Percentiles rank a stretch among this genome's conserved stretches.
These are phyloP conservation scores for Exophiala oligosperma DNA, from an alignment of 2,329 filamentous ascomycete species.

Conservation along the genomic window DNA sequence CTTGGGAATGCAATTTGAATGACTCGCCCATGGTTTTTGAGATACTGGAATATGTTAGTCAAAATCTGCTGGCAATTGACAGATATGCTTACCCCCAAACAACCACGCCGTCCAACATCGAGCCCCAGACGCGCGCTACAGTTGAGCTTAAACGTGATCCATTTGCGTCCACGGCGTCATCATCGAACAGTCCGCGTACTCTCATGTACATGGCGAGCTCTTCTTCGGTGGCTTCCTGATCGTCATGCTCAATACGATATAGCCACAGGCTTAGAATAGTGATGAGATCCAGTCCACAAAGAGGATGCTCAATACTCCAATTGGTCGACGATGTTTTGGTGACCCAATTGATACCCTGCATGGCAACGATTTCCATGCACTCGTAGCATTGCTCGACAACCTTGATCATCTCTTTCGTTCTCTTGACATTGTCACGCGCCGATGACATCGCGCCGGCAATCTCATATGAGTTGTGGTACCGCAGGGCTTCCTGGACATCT, in stretches of 20 bases:
- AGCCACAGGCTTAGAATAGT: slow-evolving; percentile 97
- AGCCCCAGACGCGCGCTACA: slow-evolving; percentile 92
- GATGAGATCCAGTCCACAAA: slow-evolving; percentile 95
- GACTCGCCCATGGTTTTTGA: slow-evolving; percentile 93
- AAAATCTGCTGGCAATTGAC: slow-evolving; percentile 28
- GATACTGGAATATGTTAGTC: slow-evolving; percentile 48
- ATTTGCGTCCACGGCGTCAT: slow-evolving; percentile 81
- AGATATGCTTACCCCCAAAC: slow-evolving; percentile 87
- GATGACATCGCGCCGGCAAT: slow-evolving; percentile 96
- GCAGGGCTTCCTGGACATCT: slow-evolving; percentile 89
- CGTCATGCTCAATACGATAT: slow-evolving; percentile 98
- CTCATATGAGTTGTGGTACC: slow-evolving; percentile 96
- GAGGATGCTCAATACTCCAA: slow-evolving; percentile 97
- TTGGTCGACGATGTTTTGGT: slow-evolving; percentile 97
- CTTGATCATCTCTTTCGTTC: slow-evolving; percentile 96
- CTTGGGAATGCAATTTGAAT: slow-evolving; percentile 94
- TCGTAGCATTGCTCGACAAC: slow-evolving; percentile 97
- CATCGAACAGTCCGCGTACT: slow-evolving; percentile 63
- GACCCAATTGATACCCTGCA: slow-evolving; percentile 95
- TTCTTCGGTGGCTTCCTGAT: slow-evolving; percentile 82
- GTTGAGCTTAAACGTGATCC: slow-evolving; percentile 88
- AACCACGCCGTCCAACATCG: slow-evolving; percentile 97
- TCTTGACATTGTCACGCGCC: slow-evolving; percentile 89
- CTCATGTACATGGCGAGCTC: slow-evolving; percentile 81
- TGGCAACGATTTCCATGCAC: slow-evolving; percentile 92